Percentiles rank a stretch among this genome's conserved stretches.
phyloP scores from a whole-genome alignment of 2,329 filamentous ascomycete genomes.

The Trichoderma harzianum region DNA sequence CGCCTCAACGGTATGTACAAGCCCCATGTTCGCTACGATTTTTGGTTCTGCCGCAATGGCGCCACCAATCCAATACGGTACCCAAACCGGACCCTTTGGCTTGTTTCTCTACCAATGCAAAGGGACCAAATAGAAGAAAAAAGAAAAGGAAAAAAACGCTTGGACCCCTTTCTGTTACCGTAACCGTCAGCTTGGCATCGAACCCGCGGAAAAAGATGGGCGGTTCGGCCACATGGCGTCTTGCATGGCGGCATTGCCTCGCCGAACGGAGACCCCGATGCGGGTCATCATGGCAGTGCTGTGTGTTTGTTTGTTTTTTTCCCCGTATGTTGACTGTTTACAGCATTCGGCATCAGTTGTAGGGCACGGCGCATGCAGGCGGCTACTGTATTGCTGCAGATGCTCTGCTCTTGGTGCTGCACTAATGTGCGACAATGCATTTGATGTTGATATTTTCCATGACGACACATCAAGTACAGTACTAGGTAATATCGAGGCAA shows the following conservation, averaged over 20 bases:
- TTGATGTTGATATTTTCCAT: not conserved
- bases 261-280: slow-evolving; percentile 17
- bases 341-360: not conserved
- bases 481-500: too few relatives aligned
- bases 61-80: not conserved
- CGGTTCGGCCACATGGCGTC: slow-evolving; percentile 5
- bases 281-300: slow-evolving; percentile 20
- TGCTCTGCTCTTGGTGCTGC: not conserved
- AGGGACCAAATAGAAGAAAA: not conserved
- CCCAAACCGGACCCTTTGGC: not conserved
- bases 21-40: not conserved
- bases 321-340: not conserved
- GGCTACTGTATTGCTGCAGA: not conserved
- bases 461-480: not conserved
- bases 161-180: not conserved
- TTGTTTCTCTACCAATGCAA: not conserved
- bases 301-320: not conserved
- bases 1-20: not conserved
- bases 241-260: slow-evolving; percentile 8
- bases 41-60: not conserved
- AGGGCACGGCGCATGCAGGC: not conserved
- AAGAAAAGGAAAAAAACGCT: not conserved
- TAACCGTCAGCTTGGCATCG: not conserved
- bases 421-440: not conserved
- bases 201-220: slow-evolving; percentile 6